Evolutionary conservation across 345 rosid genomes (phyloP).

Genomic region (Corymbia maculata): DNA sequence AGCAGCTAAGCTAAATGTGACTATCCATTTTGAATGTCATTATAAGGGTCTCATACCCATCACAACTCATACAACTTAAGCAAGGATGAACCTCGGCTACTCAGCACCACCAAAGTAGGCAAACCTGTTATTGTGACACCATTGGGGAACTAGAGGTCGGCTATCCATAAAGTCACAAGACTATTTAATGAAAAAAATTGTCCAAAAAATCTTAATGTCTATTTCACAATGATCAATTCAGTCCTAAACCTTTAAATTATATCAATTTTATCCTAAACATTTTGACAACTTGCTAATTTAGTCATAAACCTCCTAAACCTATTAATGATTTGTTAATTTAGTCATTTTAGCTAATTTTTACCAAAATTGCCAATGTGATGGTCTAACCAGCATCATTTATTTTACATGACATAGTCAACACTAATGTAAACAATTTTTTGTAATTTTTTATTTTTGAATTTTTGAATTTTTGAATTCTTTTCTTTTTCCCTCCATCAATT

Average conservation of each 20-base stretch:
- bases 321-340: no score
- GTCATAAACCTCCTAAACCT: accelerated
- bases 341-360: accelerated
- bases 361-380: accelerated
- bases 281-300: no score
- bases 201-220: no score
- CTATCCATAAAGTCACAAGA: background rate
- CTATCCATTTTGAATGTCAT: background rate
- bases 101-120: background rate
- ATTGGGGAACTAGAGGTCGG: background rate
- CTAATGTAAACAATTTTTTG: accelerated
- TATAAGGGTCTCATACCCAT: background rate
- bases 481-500: accelerated
- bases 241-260: no score
- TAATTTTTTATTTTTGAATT: no score
- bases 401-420: background rate
- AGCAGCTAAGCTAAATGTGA: no score
- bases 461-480: no score
- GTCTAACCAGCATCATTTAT: background rate
- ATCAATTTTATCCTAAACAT: no score
- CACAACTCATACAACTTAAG: background rate
- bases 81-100: background rate
- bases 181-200: background rate
- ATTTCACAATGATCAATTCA: no score
- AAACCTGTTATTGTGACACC: background rate